These are phyloP conservation scores for Coemansia pectinata DNA, from an alignment of 192 early-diverging fungal species.

Conservation along the genomic window DNA sequence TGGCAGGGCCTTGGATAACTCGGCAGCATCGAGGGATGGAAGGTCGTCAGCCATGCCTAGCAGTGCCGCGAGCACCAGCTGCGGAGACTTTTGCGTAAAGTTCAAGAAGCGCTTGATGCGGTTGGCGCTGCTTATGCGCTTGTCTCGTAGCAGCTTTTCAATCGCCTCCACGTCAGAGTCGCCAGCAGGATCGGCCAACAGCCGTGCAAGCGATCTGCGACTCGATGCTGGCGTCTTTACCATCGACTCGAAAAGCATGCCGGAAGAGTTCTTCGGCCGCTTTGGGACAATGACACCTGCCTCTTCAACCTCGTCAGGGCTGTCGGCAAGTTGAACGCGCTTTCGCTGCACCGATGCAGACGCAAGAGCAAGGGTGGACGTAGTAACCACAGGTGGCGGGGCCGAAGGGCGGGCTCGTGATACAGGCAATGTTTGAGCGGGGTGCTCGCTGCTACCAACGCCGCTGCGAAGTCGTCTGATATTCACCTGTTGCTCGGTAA, in stretches of 20 bases:
- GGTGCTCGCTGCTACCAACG: not conserved
- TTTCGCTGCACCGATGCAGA: not conserved
- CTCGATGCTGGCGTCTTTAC: not conserved
- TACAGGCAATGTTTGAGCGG: not conserved
- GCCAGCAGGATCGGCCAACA: not conserved
- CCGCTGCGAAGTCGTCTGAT: slow-evolving; percentile 38
- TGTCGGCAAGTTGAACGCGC: not conserved
- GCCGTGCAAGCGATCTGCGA: not conserved
- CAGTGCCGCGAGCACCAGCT: slow-evolving; percentile 6
- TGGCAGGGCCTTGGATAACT: slow-evolving; percentile 7
- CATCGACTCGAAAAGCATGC: not conserved
- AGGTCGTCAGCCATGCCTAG: slow-evolving; percentile 16
- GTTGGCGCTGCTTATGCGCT: slow-evolving; percentile 27
- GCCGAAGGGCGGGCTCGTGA: not conserved
- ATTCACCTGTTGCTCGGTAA: slow-evolving; percentile 53
- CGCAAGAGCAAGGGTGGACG: not conserved
- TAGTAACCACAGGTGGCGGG: not conserved
- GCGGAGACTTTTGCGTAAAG: slow-evolving; percentile 17
- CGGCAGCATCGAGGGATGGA: slow-evolving; percentile 3
- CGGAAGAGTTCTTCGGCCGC: not conserved
- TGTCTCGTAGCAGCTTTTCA: slow-evolving; percentile 22
- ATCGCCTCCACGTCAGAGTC: slow-evolving; percentile 15
- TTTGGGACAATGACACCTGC: not conserved
- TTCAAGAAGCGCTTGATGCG: slow-evolving; percentile 23
- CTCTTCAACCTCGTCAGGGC: not conserved